A percentile compares a stretch with the other conserved stretches of the same genome.
Evolutionary conservation across 2,329 filamentous ascomycete genomes (phyloP).

Genomic region (Arthrobotrys conoides): DNA sequence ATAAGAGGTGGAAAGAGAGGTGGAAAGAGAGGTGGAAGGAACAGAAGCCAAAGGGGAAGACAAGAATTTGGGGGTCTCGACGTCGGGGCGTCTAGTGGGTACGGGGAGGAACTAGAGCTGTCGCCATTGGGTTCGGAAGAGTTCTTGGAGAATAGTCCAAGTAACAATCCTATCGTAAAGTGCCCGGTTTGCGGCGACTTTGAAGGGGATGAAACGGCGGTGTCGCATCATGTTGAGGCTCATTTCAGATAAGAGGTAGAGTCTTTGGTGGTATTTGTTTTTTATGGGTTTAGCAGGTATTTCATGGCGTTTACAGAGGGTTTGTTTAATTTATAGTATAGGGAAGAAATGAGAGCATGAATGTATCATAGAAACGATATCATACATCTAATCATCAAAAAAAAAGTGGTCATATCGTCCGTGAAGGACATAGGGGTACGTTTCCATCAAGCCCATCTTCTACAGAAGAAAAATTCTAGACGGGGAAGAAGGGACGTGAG

Average conservation of each 20-base stretch:
- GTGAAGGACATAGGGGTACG: conserved; percentile 10
- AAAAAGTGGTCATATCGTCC: conserved; percentile 25
- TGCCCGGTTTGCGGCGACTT: conserved; percentile 79
- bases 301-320: conserved; percentile 7
- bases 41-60: background rate
- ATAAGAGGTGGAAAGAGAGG: conserved; percentile 67
- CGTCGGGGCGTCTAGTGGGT: background rate
- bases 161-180: conserved; percentile 65
- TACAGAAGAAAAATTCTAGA: background rate
- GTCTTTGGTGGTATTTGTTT: background rate
- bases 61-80: background rate
- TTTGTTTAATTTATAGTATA: conserved; percentile 7
- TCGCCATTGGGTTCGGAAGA: conserved; percentile 48
- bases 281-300: conserved; percentile 10
- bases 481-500: conserved; percentile 6
- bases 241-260: conserved; percentile 69
- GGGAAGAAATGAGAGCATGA: conserved; percentile 18
- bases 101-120: conserved; percentile 22
- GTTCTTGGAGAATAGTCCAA: conserved; percentile 45
- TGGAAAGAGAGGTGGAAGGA: conserved; percentile 62
- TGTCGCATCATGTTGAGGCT: conserved; percentile 76
- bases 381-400: conserved; percentile 55
- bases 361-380: conserved; percentile 46
- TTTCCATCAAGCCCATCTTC: background rate
- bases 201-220: conserved; percentile 77